Percentiles rank a stretch among this genome's conserved stretches.
Evolutionary conservation across 2,329 filamentous ascomycete genomes (phyloP).

Genomic region (Aspergillus melleus): DNA sequence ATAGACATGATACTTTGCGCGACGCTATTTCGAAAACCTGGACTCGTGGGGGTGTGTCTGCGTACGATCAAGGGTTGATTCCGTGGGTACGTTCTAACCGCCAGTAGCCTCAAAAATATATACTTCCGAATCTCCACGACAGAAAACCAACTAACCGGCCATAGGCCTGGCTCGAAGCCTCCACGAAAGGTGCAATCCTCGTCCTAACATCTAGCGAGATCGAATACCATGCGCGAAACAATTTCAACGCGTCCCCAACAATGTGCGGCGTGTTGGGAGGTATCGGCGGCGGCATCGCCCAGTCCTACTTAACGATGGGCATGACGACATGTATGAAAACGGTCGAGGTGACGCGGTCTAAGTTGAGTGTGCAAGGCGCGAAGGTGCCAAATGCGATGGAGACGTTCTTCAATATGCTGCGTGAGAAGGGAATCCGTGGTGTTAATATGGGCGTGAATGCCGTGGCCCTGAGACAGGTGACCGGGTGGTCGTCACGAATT

Average conservation of each 20-base stretch:
- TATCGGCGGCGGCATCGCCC: conserved; percentile 86
- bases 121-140: no score
- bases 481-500: conserved; percentile 1
- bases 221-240: conserved; percentile 79
- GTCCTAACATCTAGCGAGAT: conserved; percentile 96
- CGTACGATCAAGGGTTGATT: conserved; percentile 96
- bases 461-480: conserved; percentile 2
- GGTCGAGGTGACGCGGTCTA: conserved; percentile 96
- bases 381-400: conserved; percentile 72
- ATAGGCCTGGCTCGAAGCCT: conserved; percentile 91
- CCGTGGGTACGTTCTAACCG: conserved; percentile 51
- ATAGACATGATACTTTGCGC: no score
- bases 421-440: not conserved
- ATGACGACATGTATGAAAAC: conserved; percentile 99
- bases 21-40: not conserved
- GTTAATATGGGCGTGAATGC: conserved; percentile 9
- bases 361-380: conserved; percentile 72
- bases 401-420: not conserved
- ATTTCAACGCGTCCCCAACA: conserved; percentile 78
- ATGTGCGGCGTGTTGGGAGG: conserved; percentile 81
- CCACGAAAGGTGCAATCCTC: conserved; percentile 94
- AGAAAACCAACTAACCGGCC: no score
- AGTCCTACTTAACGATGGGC: conserved; percentile 97
- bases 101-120: no score
- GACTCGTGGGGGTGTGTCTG: not conserved